Evolutionary conservation across 305 asterid species (phyloP), one percentile per base, ranked within the genome.

Genomic region (Fraxinus ornus): DNA sequence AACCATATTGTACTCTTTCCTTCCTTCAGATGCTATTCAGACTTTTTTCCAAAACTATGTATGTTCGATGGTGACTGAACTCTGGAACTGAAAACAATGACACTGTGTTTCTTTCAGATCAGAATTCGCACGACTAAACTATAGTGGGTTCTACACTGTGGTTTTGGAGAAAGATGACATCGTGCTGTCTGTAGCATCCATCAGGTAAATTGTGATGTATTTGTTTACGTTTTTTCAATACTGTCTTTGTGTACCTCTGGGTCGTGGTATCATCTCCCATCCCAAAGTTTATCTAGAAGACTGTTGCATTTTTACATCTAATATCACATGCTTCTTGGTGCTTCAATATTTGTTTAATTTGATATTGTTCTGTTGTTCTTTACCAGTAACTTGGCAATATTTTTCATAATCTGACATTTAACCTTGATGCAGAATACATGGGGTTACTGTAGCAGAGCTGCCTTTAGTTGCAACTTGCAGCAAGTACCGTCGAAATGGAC

Each of bases 381-480:
- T 60, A 19, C 15, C 0, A 22, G 82, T 26, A n/a, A 78, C 47
- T 68, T 66, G 24, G 44, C 21, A 73, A 15, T 70, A 82, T 78
- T 52, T 79, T 78, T 83, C 70, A 72, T 80, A 4, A 84, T 83
- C 79, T 74, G 72, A 83, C 66, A 30, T 83, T 86, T 70, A 70
- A 85, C 52, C 75, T 78, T 83, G 62, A 86, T 89, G 81, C 87
- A 94, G 99, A 90, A 88, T 96, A 86, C 99, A 96, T 22, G 97
- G 99, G 79, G 92, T 87, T 81, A 86, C 87, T 83, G 96, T 95
- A 79, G 99, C 99, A 60, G 99, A 95, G 90, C 83, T 95, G 95
- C 99, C 99, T 78, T 91, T 95, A 44, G 87, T 95, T 79, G 99
- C 98, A 79, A 95, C 99, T 39, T 95, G 99, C 87, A 93, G 94